Percentiles rank a stretch among this genome's conserved stretches.
Conservation (phyloP, 768 basidiomycete species). For the Coprinopsis cinerea region DNA sequence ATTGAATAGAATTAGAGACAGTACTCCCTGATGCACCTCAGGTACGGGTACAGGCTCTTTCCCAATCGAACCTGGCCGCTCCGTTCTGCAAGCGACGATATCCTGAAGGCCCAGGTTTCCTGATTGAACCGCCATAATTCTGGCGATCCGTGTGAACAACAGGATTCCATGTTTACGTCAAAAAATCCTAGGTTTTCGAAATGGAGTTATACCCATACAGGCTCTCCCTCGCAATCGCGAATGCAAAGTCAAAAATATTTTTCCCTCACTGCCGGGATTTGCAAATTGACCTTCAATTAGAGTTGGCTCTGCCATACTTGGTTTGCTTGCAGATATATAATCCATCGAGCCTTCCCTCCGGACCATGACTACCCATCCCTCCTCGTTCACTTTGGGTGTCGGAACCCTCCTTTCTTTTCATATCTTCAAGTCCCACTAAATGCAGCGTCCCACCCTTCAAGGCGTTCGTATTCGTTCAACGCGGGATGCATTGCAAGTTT, state of each 20-base stretch:
- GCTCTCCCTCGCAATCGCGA: slow-evolving; percentile 25
- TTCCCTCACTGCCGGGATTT: slow-evolving; percentile 30
- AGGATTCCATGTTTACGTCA: slow-evolving; percentile 35
- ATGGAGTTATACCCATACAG: too few species aligned
- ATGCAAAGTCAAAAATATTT: slow-evolving; percentile 57
- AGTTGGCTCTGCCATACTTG: slow-evolving; percentile 28
- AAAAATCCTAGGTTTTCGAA: slow-evolving; percentile 30
- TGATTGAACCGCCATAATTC: slow-evolving; percentile 18
- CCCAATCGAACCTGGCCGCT: slow-evolving; percentile 30
- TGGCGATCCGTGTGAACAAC: slow-evolving; percentile 31
- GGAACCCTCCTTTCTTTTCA: slow-evolving; percentile 15
- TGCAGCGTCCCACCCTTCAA: slow-evolving; percentile 73
- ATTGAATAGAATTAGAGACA: slow-evolving; percentile 30
- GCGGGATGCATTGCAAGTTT: slow-evolving; percentile 75
- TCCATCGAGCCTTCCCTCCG: slow-evolving; percentile 3
- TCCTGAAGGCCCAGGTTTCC: slow-evolving; percentile 25
- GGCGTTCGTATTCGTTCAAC: slow-evolving; percentile 76
- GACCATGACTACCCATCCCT: slow-evolving; percentile 13
- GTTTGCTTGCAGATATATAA: slow-evolving; percentile 25
- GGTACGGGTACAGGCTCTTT: slow-evolving; percentile 29
- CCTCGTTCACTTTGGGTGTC: slow-evolving; percentile 2
- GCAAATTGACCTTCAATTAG: slow-evolving; percentile 18
- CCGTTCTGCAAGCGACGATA: slow-evolving; percentile 38
- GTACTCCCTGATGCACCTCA: slow-evolving; percentile 29
- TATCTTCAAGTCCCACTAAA: slow-evolving; percentile 19